phyloP scores from a whole-genome alignment of 129 eudicot species.

The Escallonia herrerae region DNA sequence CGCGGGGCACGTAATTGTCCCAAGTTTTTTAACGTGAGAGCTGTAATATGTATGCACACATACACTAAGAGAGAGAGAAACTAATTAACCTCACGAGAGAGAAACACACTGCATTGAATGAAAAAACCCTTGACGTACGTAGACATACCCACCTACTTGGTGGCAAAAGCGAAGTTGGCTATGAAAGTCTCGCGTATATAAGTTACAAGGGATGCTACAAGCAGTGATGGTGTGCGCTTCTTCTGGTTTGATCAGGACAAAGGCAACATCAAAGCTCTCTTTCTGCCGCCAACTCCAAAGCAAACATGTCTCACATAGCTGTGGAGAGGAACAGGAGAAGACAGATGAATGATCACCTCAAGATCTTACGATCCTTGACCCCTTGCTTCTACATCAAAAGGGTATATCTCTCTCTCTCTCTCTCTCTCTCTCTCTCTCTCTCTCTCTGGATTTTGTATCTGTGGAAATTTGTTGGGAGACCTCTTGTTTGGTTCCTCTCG shows the following conservation, averaged over 20 bases:
- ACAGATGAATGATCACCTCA: conserved; percentile 97
- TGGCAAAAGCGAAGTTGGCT: neutral
- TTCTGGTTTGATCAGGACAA: neutral
- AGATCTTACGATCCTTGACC: conserved; percentile 82
- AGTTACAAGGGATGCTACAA: neutral
- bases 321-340: conserved; percentile 98
- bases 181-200: neutral
- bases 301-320: conserved; percentile 81
- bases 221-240: neutral
- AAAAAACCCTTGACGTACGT: conserved; percentile 16
- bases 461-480: too few relatives aligned
- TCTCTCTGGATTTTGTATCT: neutral
- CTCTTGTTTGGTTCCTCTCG: too few relatives aligned
- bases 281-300: neutral
- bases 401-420: conserved; percentile 31
- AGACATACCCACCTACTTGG: neutral
- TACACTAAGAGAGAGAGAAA: conserved; percentile 16
- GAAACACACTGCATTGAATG: conserved; percentile 57
- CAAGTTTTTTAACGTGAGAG: conserved; percentile 40
- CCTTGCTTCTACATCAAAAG: conserved; percentile 96
- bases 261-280: neutral
- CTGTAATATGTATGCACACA: conserved; percentile 23
- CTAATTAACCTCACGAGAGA: conserved; percentile 75
- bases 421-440: neutral
- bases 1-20: conserved; percentile 44